Conservation (phyloP, 345 rosid species). For the Clarkia xantiana region DNA sequence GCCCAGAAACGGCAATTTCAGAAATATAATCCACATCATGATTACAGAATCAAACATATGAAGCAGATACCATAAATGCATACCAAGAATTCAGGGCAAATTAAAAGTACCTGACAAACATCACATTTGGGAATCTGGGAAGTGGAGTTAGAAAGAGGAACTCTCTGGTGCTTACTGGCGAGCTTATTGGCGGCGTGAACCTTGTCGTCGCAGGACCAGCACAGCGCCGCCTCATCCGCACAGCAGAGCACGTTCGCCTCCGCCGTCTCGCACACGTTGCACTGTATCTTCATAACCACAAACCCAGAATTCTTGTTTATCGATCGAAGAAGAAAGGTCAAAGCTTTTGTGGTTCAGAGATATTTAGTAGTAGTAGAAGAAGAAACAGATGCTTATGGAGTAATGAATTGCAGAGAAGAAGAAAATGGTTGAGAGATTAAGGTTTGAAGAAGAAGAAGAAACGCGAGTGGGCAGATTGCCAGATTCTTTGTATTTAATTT, state of each 20-base stretch:
- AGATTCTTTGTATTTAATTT: neutral
- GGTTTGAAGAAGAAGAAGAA: constrained; percentile 8
- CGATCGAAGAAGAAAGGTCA: neutral
- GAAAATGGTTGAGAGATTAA: neutral
- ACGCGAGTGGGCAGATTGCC: neutral
- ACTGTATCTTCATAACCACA: constrained; percentile 70
- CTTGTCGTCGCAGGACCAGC: constrained; percentile 81
- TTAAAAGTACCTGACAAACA: constrained; percentile 57
- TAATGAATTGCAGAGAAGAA: neutral
- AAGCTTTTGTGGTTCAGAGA: neutral
- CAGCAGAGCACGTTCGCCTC: constrained; percentile 93
- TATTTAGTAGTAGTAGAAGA: neutral
- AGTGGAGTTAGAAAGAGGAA: constrained; percentile 53
- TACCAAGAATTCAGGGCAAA: neutral
- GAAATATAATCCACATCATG: too few species aligned
- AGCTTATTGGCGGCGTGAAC: constrained; percentile 94
- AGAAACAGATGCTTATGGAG: neutral
- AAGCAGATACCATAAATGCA: too few species aligned
- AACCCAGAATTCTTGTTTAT: neutral
- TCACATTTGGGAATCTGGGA: constrained; percentile 87
- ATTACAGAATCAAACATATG: too few species aligned
- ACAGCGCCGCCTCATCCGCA: constrained; percentile 98
- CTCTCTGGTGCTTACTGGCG: constrained; percentile 90
- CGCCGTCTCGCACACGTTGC: constrained; percentile 88
- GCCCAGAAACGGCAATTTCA: too few species aligned